Percentiles rank a stretch among this genome's conserved stretches.
phyloP scores from a whole-genome alignment of 2,329 filamentous ascomycete species.

The Hortaea sp. region DNA sequence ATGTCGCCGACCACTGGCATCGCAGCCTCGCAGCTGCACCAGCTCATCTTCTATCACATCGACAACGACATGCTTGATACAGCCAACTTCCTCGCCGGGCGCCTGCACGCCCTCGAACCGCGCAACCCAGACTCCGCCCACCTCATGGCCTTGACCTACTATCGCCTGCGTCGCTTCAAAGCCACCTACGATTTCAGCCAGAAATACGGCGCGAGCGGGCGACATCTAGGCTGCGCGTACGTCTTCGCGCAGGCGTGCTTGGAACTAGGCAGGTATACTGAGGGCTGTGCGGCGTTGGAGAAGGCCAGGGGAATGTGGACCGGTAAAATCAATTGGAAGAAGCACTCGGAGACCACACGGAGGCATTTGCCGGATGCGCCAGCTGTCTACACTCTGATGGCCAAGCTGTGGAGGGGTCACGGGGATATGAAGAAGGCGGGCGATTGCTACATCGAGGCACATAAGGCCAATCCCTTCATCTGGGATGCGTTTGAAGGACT shows the following conservation, averaged over 20 bases:
- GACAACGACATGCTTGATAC: conserved; percentile 86
- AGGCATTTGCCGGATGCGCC: conserved; percentile 72
- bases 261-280: conserved; percentile 64
- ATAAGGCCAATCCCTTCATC: conserved; percentile 90
- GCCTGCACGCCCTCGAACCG: conserved; percentile 74
- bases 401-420: conserved; percentile 75
- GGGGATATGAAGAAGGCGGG: conserved; percentile 74
- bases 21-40: conserved; percentile 51
- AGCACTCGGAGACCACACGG: conserved; percentile 66
- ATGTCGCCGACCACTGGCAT: conserved; percentile 48
- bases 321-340: conserved; percentile 63
- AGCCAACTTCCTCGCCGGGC: conserved; percentile 85
- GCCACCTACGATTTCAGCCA: conserved; percentile 79
- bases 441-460: conserved; percentile 73
- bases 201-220: conserved; percentile 56
- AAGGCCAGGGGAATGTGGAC: conserved; percentile 69
- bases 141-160: conserved; percentile 73
- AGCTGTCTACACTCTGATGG: conserved; percentile 71
- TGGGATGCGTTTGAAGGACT: conserved; percentile 92
- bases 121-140: conserved; percentile 72
- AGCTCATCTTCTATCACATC: conserved; percentile 62
- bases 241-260: conserved; percentile 86
- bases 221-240: conserved; percentile 79
- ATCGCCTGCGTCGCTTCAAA: conserved; percentile 70
- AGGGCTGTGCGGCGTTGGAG: conserved; percentile 76